Base-by-base conservation (phyloP, 1,284 basidiomycete genomes). In the Malassezia pachydermatis region DNA sequence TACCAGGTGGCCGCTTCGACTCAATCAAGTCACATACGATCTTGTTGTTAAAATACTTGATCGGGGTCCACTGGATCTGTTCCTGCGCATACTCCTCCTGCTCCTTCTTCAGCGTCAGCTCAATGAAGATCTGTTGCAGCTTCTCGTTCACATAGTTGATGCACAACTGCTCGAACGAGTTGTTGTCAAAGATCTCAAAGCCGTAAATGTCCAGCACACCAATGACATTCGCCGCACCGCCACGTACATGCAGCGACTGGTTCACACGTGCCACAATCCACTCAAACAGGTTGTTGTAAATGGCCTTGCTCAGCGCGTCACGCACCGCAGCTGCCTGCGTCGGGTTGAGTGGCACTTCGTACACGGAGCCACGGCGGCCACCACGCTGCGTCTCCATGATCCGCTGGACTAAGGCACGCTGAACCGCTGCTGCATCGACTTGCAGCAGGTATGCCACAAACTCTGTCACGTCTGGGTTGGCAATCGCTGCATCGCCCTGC, bases 91-190 rank as follows among this genome's bases (percentile, higher is more conserved):
- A 99, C 75, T 99, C 94, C 72, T 99, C 94, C 74, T 99, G 94
- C 73, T 99, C 94, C 11, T 90, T 89, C 77, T 98, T 98, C 65
- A 99, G 78, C 0, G 94, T 98, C 41, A 99, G 78, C 73, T 98
- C 90, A 70, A 99, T 99, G 75, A 99, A 99, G 70, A 98, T 64
- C 73, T 98, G 94, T 64, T 95, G 90, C 22, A 75, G 80, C 75
- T 96, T 96, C 75, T 99, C 94, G 78, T 99, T 99, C 76, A 99
- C 94, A 67, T 98, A 99, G 77, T 99, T 99, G 79, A 98, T 99
- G 76, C 94, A 99, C 17, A 99, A 81, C 75, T 99, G 89, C 71
- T 96, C 92, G 70, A 96, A 96, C 6, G 88, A 94, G 75, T 99
- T 99, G 73, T 95, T 88, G 76, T 89, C 84, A 72, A 96, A 96